Evolutionary conservation across 257 asterid species (phyloP), one percentile per base, ranked within the genome.

Genomic region (Agastache rugosa): DNA sequence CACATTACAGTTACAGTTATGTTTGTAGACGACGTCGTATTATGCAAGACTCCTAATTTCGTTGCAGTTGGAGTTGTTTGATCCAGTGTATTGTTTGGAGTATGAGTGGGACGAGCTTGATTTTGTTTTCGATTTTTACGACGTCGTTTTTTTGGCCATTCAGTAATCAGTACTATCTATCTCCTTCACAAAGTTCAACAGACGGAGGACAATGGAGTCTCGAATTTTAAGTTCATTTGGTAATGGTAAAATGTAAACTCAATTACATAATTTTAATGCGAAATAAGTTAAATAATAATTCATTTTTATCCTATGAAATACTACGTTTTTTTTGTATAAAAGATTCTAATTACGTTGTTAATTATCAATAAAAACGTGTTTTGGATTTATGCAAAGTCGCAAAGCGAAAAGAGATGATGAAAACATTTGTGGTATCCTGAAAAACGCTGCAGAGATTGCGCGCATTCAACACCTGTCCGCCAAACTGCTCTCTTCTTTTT

Each of bases 381-480:
- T 5, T 37, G 11, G 10, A 29, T 29, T 37, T 37, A 37, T 7
- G 27, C 7, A 6, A 48, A 48, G 23, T n/a, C 23, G 56, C 22
- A 2, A n/a, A 50, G 11, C 4, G 0, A 50, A 50, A 23, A 56
- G 17, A 55, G n/a, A 55, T 20, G 35, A 55, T 11, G 20, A 19
- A 56, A 12, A 14, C 39, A 35, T 35, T 5, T 1, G 2, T 4
- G 61, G 20, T 44, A 41, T 16, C 55, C 14, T 58, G 45, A 71
- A 80, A 75, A 50, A 60, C 78, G 72, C 55, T 68, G 45, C 17
- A 63, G 34, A 11, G 74, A 69, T 23, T 25, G 67, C 79, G 71
- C 67, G 68, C 56, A 67, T 51, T 59, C 39, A 58, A 79, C 80
- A 75, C 78, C 56, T 64, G 67, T 71, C 75, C 75, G 71, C 78